These are phyloP conservation scores for Plasmodium berghei DNA, from an alignment of 169 alveolate genomes.

Conservation along the genomic window DNA sequence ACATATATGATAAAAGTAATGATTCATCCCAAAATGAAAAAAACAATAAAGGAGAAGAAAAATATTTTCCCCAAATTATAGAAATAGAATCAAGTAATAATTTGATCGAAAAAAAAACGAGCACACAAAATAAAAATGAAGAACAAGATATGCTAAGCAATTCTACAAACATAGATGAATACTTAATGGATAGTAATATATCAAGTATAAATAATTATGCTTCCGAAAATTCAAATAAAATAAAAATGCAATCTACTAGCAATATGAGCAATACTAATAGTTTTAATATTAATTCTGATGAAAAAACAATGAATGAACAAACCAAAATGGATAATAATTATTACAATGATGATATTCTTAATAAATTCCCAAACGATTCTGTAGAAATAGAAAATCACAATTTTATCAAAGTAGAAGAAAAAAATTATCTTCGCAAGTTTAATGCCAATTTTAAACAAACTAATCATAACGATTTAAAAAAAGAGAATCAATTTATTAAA, in stretches of 20 bases:
- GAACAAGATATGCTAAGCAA: constrained; percentile 19
- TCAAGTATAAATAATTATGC: constrained; percentile 25
- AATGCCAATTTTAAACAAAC: neutral
- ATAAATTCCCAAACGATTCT: neutral
- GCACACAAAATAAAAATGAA: neutral
- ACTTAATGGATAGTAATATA: constrained; percentile 26
- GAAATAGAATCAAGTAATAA: neutral
- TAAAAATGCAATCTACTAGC: constrained; percentile 6
- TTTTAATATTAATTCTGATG: neutral
- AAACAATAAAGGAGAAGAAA: neutral
- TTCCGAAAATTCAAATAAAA: constrained; percentile 15
- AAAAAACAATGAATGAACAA: neutral
- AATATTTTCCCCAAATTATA: neutral
- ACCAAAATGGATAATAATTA: neutral
- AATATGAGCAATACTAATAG: neutral
- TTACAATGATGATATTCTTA: neutral
- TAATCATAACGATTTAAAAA: neutral
- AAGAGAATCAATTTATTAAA: neutral
- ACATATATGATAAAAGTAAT: neutral
- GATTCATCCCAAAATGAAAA: neutral
- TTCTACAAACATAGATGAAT: constrained; percentile 38
- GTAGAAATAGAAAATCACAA: neutral
- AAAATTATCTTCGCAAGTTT: neutral
- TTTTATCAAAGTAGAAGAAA: too few species aligned
- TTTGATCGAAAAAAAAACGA: neutral